Conservation (phyloP, 169 alveolate species). For the Plasmodium adleri region DNA sequence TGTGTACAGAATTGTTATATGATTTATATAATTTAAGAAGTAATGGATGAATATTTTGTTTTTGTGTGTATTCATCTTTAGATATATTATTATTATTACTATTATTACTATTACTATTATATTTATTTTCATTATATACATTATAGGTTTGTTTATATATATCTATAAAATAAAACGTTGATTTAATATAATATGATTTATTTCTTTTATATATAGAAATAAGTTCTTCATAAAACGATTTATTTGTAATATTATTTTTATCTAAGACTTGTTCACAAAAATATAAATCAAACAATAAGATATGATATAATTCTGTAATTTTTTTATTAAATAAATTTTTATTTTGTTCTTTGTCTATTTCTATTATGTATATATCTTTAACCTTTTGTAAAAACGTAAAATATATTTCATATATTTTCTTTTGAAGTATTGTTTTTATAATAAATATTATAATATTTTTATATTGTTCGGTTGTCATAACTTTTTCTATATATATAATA, state of each 20-base stretch:
- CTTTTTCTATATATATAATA: slow-evolving; percentile 51
- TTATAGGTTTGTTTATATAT: slow-evolving; percentile 67
- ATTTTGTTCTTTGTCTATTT: not conserved
- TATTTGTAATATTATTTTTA: slow-evolving; percentile 45
- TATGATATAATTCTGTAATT: slow-evolving; percentile 65
- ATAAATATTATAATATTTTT: slow-evolving; percentile 41
- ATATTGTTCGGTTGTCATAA: slow-evolving; percentile 41
- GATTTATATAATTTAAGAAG: no score
- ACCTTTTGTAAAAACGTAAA: slow-evolving; percentile 5
- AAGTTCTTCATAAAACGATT: slow-evolving; percentile 57
- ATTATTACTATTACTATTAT: slow-evolving; percentile 22
- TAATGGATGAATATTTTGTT: no score
- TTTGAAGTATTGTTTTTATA: slow-evolving; percentile 39
- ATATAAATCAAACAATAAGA: slow-evolving; percentile 50
- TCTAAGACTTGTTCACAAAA: slow-evolving; percentile 61
- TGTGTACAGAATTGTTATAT: no score
- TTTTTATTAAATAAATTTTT: slow-evolving; percentile 54
- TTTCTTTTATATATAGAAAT: slow-evolving; percentile 29
- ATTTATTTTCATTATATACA: slow-evolving; percentile 47
- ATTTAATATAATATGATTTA: slow-evolving; percentile 41
- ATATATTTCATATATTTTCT: slow-evolving; percentile 36
- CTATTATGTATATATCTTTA: slow-evolving; percentile 7
- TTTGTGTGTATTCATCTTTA: no score
- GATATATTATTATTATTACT: no score
- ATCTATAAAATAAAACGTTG: slow-evolving; percentile 56